Base-by-base conservation (phyloP, 106 monocot species). In the Ottelia alismoides region DNA sequence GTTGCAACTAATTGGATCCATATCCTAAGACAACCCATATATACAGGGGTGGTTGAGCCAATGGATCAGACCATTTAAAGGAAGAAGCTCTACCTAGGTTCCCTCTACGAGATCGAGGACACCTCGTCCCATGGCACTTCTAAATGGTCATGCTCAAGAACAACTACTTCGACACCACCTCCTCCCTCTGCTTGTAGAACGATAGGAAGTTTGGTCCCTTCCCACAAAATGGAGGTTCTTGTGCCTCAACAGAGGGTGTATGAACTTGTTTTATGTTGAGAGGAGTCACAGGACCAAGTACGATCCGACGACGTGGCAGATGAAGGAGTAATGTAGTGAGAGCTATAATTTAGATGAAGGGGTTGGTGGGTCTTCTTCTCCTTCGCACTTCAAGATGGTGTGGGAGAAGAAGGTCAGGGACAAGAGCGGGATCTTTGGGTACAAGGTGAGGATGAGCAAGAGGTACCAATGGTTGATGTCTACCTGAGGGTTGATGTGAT, bases 91-190 rank as follows among this genome's bases (percentile, higher is more conserved):
- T 82, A 79, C 55, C 47, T 92, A 27, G 92, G 86, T 14, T 45
- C 57, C 1, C 66, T 72, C 21, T 92, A 86, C 40, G 58, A 85
- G 60, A 86, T 82, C 1, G 49, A 19, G 0, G 78, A 79, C 40
- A 14, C 31, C 23, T 62, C 63, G 0, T n/a, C 17, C 76, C 86
- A 25, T 92, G 92, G 92, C 78, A 92, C 26, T 92, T 76, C 58
- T 92, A 85, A 85, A 92, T 92, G 92, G 21, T 92, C 44, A 92
- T 92, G 92, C 66, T 92, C 35, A 92, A 92, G 69, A 92, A 82
- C 26, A 86, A 86, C 23, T 82, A 92, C 63, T 47, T 92, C 28
- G 92, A 92, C 69, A 86, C 86, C 22, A 61, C 58, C 1, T 62
- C 86, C 1, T 57, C 61, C 17, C 53, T 85, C 24, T 92, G 92